These are phyloP conservation scores for Lichtheimia hyalospora DNA, from an alignment of 371 early-diverging fungal species.

Conservation along the genomic window DNA sequence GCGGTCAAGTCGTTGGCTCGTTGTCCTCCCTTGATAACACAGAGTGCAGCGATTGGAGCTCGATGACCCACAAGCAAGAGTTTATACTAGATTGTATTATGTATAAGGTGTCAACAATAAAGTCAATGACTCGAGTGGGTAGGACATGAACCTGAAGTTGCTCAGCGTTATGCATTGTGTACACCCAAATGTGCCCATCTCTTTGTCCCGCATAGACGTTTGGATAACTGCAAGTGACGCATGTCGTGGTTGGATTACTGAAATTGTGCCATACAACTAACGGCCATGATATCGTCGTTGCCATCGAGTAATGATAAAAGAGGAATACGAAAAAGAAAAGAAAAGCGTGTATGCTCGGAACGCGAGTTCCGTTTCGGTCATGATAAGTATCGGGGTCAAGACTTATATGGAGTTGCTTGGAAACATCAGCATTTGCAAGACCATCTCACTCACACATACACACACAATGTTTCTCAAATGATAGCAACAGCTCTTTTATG, in stretches of 20 bases:
- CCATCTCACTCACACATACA: no score
- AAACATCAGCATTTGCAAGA: not conserved
- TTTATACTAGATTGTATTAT: conserved; percentile 32
- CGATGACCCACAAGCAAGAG: conserved; percentile 63
- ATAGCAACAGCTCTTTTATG: not conserved
- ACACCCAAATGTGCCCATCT: conserved; percentile 64
- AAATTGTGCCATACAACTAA: conserved; percentile 47
- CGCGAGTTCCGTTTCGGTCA: not conserved
- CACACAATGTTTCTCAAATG: no score
- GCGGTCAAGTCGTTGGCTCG: conserved; percentile 26
- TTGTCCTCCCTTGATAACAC: conserved; percentile 51
- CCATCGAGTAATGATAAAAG: conserved; percentile 19
- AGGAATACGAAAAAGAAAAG: not conserved
- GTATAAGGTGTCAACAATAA: not conserved
- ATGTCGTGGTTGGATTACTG: conserved; percentile 40
- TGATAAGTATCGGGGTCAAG: not conserved
- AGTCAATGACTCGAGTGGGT: not conserved
- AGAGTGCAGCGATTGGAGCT: conserved; percentile 54
- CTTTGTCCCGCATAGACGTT: conserved; percentile 57
- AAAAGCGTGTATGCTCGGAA: not conserved
- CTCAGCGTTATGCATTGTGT: conserved; percentile 20
- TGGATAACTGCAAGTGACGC: conserved; percentile 29
- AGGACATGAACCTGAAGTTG: not conserved
- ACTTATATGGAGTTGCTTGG: not conserved
- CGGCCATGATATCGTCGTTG: conserved; percentile 43